Conservation (phyloP, 2,329 filamentous ascomycete genomes). For the Pseudopithomyces maydicus region DNA sequence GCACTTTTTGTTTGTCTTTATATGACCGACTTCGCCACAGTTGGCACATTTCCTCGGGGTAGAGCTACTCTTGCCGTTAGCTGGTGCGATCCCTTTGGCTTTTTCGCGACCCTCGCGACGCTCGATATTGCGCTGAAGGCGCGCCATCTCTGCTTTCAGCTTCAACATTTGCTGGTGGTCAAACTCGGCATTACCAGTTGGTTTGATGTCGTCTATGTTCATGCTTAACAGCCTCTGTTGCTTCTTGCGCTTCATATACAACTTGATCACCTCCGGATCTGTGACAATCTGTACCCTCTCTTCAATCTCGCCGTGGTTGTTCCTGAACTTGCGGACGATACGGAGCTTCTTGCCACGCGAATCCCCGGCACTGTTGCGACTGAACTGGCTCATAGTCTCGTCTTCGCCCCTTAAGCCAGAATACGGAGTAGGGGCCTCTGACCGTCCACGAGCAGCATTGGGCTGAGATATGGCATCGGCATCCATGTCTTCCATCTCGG, state of each 20-base stretch:
- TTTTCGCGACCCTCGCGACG: constrained; percentile 88
- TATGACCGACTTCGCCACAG: constrained; percentile 94
- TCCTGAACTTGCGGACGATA: constrained; percentile 72
- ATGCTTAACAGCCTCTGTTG: constrained; percentile 73
- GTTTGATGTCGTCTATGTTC: constrained; percentile 69
- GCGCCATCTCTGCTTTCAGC: constrained; percentile 76
- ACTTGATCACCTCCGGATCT: constrained; percentile 84
- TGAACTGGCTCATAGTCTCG: constrained; percentile 67
- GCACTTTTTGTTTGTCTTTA: constrained; percentile 98
- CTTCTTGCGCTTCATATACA: constrained; percentile 81
- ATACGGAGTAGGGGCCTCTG: constrained; percentile 67
- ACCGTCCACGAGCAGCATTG: constrained; percentile 54
- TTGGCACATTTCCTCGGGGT: constrained; percentile 91
- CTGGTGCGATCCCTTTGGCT: constrained; percentile 67
- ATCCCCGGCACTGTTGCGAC: constrained; percentile 61
- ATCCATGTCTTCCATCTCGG: constrained; percentile 75
- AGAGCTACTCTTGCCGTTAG: constrained; percentile 52
- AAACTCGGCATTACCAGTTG: constrained; percentile 69
- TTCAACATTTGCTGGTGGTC: constrained; percentile 66
- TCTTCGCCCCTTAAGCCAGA: constrained; percentile 60
- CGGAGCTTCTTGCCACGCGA: constrained; percentile 68
- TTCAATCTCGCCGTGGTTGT: constrained; percentile 68
- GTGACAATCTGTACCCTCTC: constrained; percentile 67
- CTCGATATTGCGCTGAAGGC: constrained; percentile 89
- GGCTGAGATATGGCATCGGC: constrained; percentile 58